A percentile compares a stretch with the other conserved stretches of the same genome.
Conservation (phyloP, 2,329 filamentous ascomycete genomes). For the Lizonia empirigonia region DNA sequence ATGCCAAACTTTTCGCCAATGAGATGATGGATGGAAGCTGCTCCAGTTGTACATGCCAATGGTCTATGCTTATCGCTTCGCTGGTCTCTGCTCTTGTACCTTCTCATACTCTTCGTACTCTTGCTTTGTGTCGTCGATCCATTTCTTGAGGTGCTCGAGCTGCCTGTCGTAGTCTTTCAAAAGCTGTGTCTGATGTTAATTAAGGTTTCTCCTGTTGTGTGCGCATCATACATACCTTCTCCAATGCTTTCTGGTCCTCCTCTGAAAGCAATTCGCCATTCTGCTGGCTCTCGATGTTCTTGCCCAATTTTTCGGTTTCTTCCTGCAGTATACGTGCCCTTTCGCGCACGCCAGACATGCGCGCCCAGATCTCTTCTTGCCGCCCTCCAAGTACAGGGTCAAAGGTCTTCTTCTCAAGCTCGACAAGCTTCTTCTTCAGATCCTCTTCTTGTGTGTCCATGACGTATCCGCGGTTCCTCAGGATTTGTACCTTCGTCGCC, state of each 20-base stretch:
- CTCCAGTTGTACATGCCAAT: conserved; percentile 22
- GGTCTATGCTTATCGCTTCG: conserved; percentile 28
- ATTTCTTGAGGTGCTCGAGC: conserved; percentile 73
- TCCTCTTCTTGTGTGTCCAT: conserved; percentile 81
- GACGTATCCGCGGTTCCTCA: conserved; percentile 81
- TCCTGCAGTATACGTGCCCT: conserved; percentile 73
- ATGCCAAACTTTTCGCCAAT: conserved; percentile 23
- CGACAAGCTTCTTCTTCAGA: conserved; percentile 71
- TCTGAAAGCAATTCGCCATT: conserved; percentile 63
- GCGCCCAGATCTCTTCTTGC: conserved; percentile 85
- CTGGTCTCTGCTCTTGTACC: conserved; percentile 32
- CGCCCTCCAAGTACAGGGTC: conserved; percentile 76
- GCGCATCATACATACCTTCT: conserved; percentile 64
- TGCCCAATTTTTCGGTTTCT: conserved; percentile 72
- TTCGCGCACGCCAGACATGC: conserved; percentile 75
- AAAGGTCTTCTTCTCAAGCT: conserved; percentile 70
- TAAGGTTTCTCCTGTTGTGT: neutral
- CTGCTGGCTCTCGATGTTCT: conserved; percentile 54
- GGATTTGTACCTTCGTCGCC: conserved; percentile 78
- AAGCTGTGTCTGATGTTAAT: conserved; percentile 58
- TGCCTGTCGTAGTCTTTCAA: conserved; percentile 83
- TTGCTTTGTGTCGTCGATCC: conserved; percentile 62
- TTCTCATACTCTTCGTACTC: conserved; percentile 64
- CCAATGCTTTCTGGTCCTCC: conserved; percentile 72
- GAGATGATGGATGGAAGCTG: conserved; percentile 19